A percentile compares a stretch with the other conserved stretches of the same genome.
These are phyloP conservation scores for Teunomyces tritomae DNA, from an alignment of 805 yeast species.

Conservation along the genomic window DNA sequence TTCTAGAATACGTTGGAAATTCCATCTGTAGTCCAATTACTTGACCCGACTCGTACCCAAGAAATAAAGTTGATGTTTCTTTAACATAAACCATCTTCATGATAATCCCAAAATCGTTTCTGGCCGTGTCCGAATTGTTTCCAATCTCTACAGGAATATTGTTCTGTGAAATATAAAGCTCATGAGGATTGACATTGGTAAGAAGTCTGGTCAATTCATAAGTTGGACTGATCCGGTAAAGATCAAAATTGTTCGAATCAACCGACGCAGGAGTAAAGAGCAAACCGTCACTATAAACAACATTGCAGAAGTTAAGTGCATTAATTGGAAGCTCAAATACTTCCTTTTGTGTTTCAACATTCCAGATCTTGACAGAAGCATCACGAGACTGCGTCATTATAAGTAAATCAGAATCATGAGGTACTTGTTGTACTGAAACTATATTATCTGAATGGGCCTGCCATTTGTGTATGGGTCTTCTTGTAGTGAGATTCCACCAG, in stretches of 20 bases:
- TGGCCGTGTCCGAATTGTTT: conserved; percentile 6
- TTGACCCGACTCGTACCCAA: conserved; percentile 79
- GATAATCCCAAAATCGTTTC: conserved; percentile 59
- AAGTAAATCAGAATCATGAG: conserved; percentile 32
- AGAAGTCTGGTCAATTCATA: conserved; percentile 6
- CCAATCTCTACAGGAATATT: conserved; percentile 14
- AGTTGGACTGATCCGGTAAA: conserved; percentile 40
- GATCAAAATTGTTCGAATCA: conserved; percentile 62
- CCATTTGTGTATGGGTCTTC: conserved; percentile 59
- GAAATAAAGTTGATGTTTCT: conserved; percentile 25
- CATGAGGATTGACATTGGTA: conserved; percentile 22
- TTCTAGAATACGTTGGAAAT: neutral
- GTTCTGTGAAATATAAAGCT: conserved; percentile 23
- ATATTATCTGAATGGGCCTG: conserved; percentile 55
- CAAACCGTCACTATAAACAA: conserved; percentile 37
- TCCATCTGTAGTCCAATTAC: conserved; percentile 25
- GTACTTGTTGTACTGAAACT: conserved; percentile 17
- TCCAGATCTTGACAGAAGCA: conserved; percentile 11
- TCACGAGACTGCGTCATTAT: conserved; percentile 13
- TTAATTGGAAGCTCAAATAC: conserved; percentile 63
- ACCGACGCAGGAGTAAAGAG: conserved; percentile 62
- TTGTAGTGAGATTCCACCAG: conserved; percentile 60
- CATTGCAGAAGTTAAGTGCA: conserved; percentile 68
- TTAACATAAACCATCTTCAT: conserved; percentile 52
- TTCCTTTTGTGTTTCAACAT: conserved; percentile 14